These are phyloP conservation scores for Solanum okadae DNA, from an alignment of 257 asterid genomes.

Conservation along the genomic window DNA sequence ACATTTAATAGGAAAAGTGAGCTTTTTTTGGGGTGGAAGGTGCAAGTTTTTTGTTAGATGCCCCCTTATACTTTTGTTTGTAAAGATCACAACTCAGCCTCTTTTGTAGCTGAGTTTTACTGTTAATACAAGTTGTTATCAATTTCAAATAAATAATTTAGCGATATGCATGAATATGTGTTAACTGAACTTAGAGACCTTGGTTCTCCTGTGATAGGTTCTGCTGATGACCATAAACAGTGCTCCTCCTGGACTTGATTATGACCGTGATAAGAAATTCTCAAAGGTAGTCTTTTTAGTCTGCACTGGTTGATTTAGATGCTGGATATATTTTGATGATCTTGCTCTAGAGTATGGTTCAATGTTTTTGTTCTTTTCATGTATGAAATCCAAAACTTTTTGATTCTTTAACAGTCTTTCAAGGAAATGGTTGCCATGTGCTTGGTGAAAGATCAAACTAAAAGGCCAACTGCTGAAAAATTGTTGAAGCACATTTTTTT, in stretches of 20 bases:
- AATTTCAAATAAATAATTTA: background rate
- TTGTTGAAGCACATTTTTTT: slow-evolving; percentile 78
- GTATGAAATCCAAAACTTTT: background rate
- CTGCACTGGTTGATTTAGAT: background rate
- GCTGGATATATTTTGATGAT: background rate
- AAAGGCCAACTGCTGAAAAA: slow-evolving; percentile 96
- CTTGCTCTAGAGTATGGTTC: background rate
- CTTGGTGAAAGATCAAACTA: slow-evolving; percentile 97
- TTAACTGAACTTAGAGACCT: background rate
- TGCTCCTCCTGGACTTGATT: slow-evolving; percentile 99
- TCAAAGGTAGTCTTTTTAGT: slow-evolving; percentile 60
- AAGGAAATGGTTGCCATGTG: slow-evolving; percentile 99
- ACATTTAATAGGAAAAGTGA: background rate
- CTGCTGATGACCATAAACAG: slow-evolving; percentile 79
- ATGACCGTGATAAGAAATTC: slow-evolving; percentile 97
- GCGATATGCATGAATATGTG: background rate
- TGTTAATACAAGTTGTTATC: background rate
- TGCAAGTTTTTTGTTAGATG: background rate
- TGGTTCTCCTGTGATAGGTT: slow-evolving; percentile 7
- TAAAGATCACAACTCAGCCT: background rate
- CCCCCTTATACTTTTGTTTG: background rate
- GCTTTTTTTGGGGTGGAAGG: background rate
- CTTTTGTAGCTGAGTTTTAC: background rate
- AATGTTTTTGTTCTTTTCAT: background rate
- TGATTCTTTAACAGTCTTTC: slow-evolving; percentile 55